These are phyloP conservation scores for Chaetothyriales sp. DNA, from an alignment of 2,329 filamentous ascomycete genomes.

Conservation along the genomic window DNA sequence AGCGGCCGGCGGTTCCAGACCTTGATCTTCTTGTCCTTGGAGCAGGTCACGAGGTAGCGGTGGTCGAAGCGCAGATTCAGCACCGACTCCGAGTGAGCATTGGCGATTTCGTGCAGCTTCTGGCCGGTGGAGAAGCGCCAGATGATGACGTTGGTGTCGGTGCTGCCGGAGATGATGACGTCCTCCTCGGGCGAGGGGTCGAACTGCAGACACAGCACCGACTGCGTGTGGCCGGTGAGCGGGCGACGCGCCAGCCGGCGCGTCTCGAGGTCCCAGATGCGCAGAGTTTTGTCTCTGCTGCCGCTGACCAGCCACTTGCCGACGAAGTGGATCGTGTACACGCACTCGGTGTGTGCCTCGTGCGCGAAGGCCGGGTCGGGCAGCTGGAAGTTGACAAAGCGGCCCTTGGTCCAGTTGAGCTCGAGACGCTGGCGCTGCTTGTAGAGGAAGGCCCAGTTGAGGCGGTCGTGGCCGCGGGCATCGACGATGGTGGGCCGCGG, in stretches of 20 bases:
- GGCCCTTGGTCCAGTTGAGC: constrained; percentile 77
- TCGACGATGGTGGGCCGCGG: constrained; percentile 24
- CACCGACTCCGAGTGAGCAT: constrained; percentile 79
- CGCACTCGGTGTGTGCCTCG: constrained; percentile 81
- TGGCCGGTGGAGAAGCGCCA: constrained; percentile 90
- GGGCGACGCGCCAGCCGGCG: constrained; percentile 63
- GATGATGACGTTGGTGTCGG: constrained; percentile 77
- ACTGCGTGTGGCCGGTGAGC: constrained; percentile 63
- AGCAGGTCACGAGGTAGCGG: constrained; percentile 85
- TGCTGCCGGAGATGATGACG: constrained; percentile 87
- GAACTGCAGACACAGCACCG: constrained; percentile 89
- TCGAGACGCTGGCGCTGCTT: constrained; percentile 74
- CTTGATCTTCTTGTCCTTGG: constrained; percentile 94
- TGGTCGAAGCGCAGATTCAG: constrained; percentile 88
- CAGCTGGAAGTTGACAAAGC: constrained; percentile 74
- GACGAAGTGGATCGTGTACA: constrained; percentile 87
- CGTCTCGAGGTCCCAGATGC: constrained; percentile 80
- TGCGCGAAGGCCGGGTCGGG: constrained; percentile 67
- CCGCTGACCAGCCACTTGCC: constrained; percentile 81
- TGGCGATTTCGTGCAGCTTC: constrained; percentile 58
- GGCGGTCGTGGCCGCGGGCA: constrained; percentile 32
- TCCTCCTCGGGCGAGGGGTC: constrained; percentile 79
- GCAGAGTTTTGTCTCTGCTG: constrained; percentile 73
- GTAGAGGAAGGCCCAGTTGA: constrained; percentile 92
- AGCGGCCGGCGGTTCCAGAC: constrained; percentile 74